Base-by-base conservation (phyloP, 2,329 filamentous ascomycete genomes). In the Trichoderma cornu-damae region DNA sequence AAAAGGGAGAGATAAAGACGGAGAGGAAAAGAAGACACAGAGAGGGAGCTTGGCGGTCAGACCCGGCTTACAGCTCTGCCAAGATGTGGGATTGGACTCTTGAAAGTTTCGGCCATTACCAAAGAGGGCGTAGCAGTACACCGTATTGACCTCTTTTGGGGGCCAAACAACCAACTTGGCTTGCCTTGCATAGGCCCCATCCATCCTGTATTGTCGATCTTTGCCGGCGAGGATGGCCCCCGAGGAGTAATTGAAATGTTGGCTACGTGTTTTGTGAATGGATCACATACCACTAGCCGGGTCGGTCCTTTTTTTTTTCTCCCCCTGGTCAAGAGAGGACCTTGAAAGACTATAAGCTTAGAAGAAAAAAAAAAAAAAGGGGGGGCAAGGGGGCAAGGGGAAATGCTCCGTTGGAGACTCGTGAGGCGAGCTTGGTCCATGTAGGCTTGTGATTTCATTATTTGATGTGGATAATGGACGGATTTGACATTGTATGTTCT, bases 261-360 rank as follows among this genome's bases (percentile, higher is more conserved):
- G 51, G 12, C 16, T n/a, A 11, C 32, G 16, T 38, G 22, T 38
- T n/a, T 30, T 47, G 14, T 22, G n/a, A 30, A 38, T 22, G 22
- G 12, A 44, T 38, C 42, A 55, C 51, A 55, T 55, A 55, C 51
- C 42, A 38, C 42, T 7, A 30, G 42, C 12, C 8, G 11, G 20
- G 6, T 55, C 51, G 51, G 51, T 55, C 51, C 51, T 22, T 47
- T 51, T 40, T 30, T 22, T 18, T n/a, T n/a, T n/a, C n/a, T n/a
- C n/a, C n/a, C n/a, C n/a, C n/a, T 20, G 20, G 11, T 32, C 22
- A 11, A 5, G 32, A 14, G 22, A 46, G 22, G 24, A 12, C 14
- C 30, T 37, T 55, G 32, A 26, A 30, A 30, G 28, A 30, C 9
- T 30, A 30, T 9, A 30, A 42, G 22, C n/a, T 7, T 12, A 18